Conservation (phyloP, 106 monocot genomes). For the Dendrobium officinale region DNA sequence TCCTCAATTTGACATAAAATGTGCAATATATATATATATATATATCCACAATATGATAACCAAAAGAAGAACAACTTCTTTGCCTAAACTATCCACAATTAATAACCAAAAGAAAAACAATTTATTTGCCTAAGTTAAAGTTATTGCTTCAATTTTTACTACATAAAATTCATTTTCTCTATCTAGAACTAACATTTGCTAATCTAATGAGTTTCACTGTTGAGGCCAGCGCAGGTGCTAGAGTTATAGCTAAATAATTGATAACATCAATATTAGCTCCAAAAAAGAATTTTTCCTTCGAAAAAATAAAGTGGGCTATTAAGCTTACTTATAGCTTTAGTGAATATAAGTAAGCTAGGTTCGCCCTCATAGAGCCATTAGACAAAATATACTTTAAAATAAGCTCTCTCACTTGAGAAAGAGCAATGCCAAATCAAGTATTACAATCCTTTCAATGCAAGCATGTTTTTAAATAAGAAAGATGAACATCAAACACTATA, state of each 20-base stretch:
- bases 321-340: not conserved
- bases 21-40: not conserved
- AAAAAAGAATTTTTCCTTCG: not conserved
- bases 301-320: not conserved
- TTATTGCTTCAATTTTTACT: not conserved
- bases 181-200: not conserved
- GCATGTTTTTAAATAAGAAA: not conserved
- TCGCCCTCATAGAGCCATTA: not conserved
- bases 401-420: not conserved
- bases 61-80: not conserved
- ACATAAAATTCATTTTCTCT: not conserved
- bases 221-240: not conserved
- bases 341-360: too few species aligned
- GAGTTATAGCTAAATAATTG: not conserved
- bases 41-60: not conserved
- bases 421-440: not conserved
- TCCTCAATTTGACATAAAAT: not conserved
- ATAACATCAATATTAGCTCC: not conserved
- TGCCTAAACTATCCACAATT: not conserved
- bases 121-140: not conserved
- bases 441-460: not conserved
- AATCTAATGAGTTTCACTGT: not conserved
- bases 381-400: not conserved
- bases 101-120: not conserved
- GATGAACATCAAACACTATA: not conserved